phyloP scores from a whole-genome alignment of 148 eudicot genomes.

The Nepenthes gracilis region DNA sequence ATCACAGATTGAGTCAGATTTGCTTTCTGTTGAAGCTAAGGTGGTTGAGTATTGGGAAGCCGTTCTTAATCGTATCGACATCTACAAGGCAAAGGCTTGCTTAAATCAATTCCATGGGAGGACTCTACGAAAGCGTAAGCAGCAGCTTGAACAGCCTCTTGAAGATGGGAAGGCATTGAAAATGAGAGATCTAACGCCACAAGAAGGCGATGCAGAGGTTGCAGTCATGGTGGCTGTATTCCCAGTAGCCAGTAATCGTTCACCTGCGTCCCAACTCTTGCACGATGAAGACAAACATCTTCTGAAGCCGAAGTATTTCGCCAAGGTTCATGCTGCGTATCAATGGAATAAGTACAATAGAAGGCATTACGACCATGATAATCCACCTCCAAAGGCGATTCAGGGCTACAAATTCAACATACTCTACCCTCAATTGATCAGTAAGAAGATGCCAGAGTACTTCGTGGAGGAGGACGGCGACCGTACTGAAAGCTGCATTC shows the following conservation, averaged over 20 bases:
- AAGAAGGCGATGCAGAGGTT: too few relatives aligned
- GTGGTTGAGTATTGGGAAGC: conserved; percentile 95
- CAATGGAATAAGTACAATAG: conserved; percentile 97
- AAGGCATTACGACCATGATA: conserved; percentile 88
- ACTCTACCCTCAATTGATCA: conserved; percentile 91
- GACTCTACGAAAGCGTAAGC: too few relatives aligned
- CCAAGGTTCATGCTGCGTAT: conserved; percentile 87
- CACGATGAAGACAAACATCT: conserved; percentile 90
- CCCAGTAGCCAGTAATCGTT: too few relatives aligned
- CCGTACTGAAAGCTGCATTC: conserved; percentile 71
- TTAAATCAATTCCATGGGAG: too few relatives aligned
- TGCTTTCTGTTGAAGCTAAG: conserved; percentile 84
- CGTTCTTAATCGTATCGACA: conserved; percentile 73
- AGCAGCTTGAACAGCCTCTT: too few relatives aligned
- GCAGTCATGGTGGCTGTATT: too few relatives aligned
- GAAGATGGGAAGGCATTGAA: too few relatives aligned
- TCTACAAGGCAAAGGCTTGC: conserved; percentile 77
- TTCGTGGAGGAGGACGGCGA: conserved; percentile 79
- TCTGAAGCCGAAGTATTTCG: conserved; percentile 86
- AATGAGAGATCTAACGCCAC: too few relatives aligned
- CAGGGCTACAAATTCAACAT: conserved; percentile 96
- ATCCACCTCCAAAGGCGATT: conserved; percentile 84
- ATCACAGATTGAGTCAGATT: conserved; percentile 68
- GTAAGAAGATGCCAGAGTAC: conserved; percentile 52
- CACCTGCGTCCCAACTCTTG: too few relatives aligned